Percentiles rank a stretch among this genome's conserved stretches.
Conservation (phyloP, 495 filamentous ascomycete species). For the Trichoderma parareesei region DNA sequence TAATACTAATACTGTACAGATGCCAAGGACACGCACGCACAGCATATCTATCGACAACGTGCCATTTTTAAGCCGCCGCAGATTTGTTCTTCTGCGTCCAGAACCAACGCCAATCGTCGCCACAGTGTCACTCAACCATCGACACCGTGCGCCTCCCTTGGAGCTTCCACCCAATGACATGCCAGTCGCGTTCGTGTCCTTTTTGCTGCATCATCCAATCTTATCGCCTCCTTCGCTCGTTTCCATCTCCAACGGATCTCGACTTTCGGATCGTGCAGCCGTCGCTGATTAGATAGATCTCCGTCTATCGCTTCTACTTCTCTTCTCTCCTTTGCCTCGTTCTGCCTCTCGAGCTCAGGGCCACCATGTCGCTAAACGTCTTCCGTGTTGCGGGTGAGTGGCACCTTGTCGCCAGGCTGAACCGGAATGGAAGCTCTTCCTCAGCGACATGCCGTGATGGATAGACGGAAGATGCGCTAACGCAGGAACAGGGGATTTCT, state of each 20-base stretch:
- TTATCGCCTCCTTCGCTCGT: not conserved
- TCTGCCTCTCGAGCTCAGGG: not conserved
- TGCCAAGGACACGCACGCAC: no score
- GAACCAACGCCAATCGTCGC: not conserved
- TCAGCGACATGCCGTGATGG: not conserved
- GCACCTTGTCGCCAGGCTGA: not conserved
- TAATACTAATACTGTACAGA: no score
- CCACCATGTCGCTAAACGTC: slow-evolving; percentile 63
- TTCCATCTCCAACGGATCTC: not conserved
- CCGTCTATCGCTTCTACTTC: not conserved
- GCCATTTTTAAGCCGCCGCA: not conserved
- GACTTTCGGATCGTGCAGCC: not conserved
- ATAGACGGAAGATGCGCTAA: not conserved
- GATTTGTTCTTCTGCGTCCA: not conserved
- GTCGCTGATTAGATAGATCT: not conserved
- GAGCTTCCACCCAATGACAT: slow-evolving; percentile 12
- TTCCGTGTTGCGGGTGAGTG: slow-evolving; percentile 74
- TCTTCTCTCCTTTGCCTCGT: not conserved
- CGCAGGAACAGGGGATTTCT: slow-evolving; percentile 68
- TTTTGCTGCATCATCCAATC: slow-evolving; percentile 15
- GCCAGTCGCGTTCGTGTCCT: slow-evolving; percentile 35
- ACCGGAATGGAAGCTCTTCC: slow-evolving; percentile 8
- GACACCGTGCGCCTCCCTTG: not conserved
- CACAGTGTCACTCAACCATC: not conserved
- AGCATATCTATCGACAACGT: not conserved